Percentiles rank a stretch among this genome's conserved stretches.
phyloP scores from a whole-genome alignment of 176 grass and related monocot species.

The Pharus latifolius region DNA sequence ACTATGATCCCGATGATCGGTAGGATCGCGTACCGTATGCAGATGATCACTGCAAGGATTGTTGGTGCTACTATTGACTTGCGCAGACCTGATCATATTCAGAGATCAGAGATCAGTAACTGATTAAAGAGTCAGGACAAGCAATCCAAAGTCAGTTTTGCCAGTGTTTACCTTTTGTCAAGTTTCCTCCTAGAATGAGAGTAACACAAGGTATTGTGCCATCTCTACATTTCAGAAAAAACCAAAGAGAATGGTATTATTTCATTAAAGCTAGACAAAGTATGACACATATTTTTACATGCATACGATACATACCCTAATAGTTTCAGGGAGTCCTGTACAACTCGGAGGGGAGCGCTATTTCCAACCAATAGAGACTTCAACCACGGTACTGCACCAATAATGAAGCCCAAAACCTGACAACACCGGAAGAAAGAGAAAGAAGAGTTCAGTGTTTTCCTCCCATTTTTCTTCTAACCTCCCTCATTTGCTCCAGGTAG shows the following conservation, averaged over 20 bases:
- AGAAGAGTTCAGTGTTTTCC: not conserved
- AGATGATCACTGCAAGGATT: constrained; percentile 26
- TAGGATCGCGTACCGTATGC: constrained; percentile 43
- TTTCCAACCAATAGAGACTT: constrained; percentile 30
- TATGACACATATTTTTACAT: not conserved
- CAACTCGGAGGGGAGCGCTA: constrained; percentile 32
- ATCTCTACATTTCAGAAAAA: constrained; percentile 24
- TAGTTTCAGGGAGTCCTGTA: constrained; percentile 35
- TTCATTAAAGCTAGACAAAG: not conserved
- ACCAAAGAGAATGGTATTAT: no score
- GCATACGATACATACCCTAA: constrained; percentile 25
- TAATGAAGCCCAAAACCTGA: constrained; percentile 48
- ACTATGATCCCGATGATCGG: constrained; percentile 34
- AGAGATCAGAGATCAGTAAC: not conserved
- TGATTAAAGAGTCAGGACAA: not conserved
- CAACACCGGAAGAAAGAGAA: not conserved
- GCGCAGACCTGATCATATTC: constrained; percentile 23
- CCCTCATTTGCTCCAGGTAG: no score
- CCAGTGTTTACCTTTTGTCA: constrained; percentile 41
- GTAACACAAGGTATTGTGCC: constrained; percentile 47
- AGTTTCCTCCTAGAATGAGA: constrained; percentile 62
- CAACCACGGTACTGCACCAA: constrained; percentile 49
- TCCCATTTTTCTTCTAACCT: not conserved
- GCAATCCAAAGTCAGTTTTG: not conserved
- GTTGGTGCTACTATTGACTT: constrained; percentile 23